Evolutionary conservation across 2,329 filamentous ascomycete species (phyloP).

Genomic region (Cladosporium sp.): DNA sequence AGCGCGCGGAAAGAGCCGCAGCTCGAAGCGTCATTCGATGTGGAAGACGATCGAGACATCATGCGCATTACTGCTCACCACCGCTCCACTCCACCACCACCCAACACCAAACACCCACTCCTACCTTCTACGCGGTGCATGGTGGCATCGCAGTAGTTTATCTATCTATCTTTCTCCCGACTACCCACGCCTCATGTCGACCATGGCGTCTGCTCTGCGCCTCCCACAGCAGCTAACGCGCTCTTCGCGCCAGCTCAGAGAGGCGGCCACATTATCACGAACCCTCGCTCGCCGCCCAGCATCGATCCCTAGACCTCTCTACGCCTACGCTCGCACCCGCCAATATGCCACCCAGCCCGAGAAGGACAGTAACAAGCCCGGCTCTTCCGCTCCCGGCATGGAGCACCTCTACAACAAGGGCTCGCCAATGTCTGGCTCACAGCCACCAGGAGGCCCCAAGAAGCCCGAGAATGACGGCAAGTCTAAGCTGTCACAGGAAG

Average conservation of each 20-base stretch:
- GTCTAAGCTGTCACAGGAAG: constrained; percentile 50
- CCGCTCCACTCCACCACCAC: neutral
- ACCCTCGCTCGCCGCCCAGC: constrained; percentile 33
- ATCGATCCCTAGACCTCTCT: constrained; percentile 40
- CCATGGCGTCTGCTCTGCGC: constrained; percentile 33
- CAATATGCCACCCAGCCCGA: constrained; percentile 39
- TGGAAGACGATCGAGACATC: neutral
- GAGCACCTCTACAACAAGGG: constrained; percentile 44
- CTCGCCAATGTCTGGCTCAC: constrained; percentile 36
- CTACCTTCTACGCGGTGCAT: constrained; percentile 2
- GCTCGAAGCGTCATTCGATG: neutral
- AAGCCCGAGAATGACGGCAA: constrained; percentile 35
- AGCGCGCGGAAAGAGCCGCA: neutral
- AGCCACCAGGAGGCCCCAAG: constrained; percentile 33
- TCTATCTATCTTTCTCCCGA: neutral
- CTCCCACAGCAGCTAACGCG: constrained; percentile 31
- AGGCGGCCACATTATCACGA: constrained; percentile 31
- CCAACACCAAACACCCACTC: neutral
- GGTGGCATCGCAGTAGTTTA: constrained; percentile 7
- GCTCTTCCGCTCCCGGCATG: constrained; percentile 38
- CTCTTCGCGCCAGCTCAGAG: constrained; percentile 31
- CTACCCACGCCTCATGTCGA: constrained; percentile 3
- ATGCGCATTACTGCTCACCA: neutral
- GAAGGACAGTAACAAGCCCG: constrained; percentile 26
- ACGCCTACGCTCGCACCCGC: constrained; percentile 40